Conservation (phyloP, 2,329 filamentous ascomycete species). For the Cladophialophora bantiana region DNA sequence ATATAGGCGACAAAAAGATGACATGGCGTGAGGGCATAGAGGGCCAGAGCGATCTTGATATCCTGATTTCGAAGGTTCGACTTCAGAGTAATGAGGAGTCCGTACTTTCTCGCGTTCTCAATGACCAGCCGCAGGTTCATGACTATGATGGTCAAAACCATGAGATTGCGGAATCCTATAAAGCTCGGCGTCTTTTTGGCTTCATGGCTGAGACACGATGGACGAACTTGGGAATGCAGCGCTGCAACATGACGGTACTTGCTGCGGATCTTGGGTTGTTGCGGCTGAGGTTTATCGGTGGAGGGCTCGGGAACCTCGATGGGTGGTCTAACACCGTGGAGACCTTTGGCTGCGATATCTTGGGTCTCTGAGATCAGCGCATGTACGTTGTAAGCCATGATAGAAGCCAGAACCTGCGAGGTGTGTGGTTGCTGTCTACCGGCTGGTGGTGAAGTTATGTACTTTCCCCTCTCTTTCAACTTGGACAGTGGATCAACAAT, state of each 20-base stretch:
- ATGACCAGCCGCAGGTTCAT: constrained; percentile 94
- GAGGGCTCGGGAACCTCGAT: constrained; percentile 24
- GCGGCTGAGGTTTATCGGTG: constrained; percentile 9
- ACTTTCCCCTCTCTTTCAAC: constrained; percentile 4
- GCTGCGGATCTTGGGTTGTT: constrained; percentile 34
- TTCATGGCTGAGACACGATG: constrained; percentile 88
- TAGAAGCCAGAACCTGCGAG: constrained; percentile 4
- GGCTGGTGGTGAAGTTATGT: background rate
- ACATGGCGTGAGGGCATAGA: constrained; percentile 88
- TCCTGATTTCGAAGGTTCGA: constrained; percentile 86
- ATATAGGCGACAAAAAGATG: constrained; percentile 90
- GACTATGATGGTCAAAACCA: constrained; percentile 90
- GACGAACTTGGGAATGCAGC: constrained; percentile 73
- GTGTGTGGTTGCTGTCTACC: background rate
- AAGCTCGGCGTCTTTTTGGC: constrained; percentile 78
- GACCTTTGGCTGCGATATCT: constrained; percentile 30
- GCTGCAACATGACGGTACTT: constrained; percentile 94
- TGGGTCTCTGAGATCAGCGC: constrained; percentile 30
- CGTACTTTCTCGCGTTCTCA: constrained; percentile 83
- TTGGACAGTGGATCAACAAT: constrained; percentile 12
- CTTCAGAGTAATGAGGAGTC: constrained; percentile 87
- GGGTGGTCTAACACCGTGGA: constrained; percentile 24
- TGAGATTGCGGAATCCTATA: constrained; percentile 91
- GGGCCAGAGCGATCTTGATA: constrained; percentile 73
- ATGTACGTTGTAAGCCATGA: constrained; percentile 35